Base-by-base conservation (phyloP, 306 rosid genomes). In the Albizia julibrissin region DNA sequence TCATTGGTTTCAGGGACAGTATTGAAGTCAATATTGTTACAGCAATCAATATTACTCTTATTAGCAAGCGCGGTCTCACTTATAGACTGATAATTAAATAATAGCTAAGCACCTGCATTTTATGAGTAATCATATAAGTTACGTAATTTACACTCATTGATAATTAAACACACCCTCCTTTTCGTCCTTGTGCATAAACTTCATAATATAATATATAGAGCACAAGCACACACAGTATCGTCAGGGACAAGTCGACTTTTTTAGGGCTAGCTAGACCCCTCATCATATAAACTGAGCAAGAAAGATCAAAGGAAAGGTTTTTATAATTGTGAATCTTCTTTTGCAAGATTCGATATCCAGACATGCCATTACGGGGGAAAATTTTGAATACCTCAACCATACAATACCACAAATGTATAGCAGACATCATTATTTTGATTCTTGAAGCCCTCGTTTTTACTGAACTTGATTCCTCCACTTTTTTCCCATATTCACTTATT, bases 401-500 rank as follows among this genome's bases (percentile, higher is more conserved):
- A 58, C 40, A 33, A 40, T 59, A 79, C 69, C 58, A 79, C 69
- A 31, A 6, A 37, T 49, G 40, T 37, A 13, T 15, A 9, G 11
- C 27, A 59, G 66, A 19, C 56, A 40, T 70, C 47, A 33, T 13
- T 34, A 74, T 33, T 66, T 66, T 65, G 22, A 9, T 8, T 39
- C 31, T 62, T 46, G 34, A 34, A 43, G 16, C 19, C 61, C 65
- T 31, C 46, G 11, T 46, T 70, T 72, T 49, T 69, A 14, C 54
- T 76, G 68, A 65, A 75, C 70, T 50, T 84, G 13, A 27, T 81
- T 64, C 69, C 66, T 31, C 50, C 74, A 49, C 43, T 66, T 52
- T 19, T 47, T 56, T 4, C 3, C 8, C 11, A 14, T 47, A 44
- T 13, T 44, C 5, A 44, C 50, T 12, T 44, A 2, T 44, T 11